Evolutionary conservation across 2,329 filamentous ascomycete genomes (phyloP), one percentile per base, ranked within the genome.

Genomic region (Pseudovirgaria hyperparasitica): DNA sequence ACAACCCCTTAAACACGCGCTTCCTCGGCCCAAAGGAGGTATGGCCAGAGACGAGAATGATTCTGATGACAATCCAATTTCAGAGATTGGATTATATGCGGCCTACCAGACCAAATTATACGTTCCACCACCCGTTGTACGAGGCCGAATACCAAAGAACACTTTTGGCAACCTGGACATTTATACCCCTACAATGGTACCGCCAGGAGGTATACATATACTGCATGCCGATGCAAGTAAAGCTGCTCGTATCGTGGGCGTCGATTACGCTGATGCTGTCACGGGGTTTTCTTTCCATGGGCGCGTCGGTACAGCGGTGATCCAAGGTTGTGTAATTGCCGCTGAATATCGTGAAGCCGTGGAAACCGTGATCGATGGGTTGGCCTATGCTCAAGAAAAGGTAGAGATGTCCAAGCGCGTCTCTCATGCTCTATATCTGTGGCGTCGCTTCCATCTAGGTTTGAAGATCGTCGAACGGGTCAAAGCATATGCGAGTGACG

Each of bases 211-310:
- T n/a, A 52, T 58, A 9, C 71, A 76, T 37, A 54, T 77, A 16
- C 57, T 56, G 26, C 61, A 70, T 34, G 51, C 60, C 9, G 59
- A 76, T 26, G 77, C 81, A 1, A 62, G 70, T 2, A 69, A 70
- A 26, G 87, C 87, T 2, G 84, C 85, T 1, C 72, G 69, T 30
- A 57, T 86, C 2, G 53, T 94, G 1, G 76, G 76, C 0, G 66
- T 96, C 11, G 85, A 96, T 54, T 92, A 80, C 49, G 82, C 82
- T 3, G 82, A 87, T 17, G 90, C 90, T 0, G 72, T 98, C 5
- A 90, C 78, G 1, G 87, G 87, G 0, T 98, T 96, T 44, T 67
- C 77, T 19, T 98, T 96, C 57, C 76, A 73, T 45, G 85, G 85
- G 1, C 72, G 82, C 3, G 76, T 82, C 30, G 87, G 87, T 10